These are phyloP conservation scores for Chenopodium suecicum DNA, from an alignment of 148 eudicot species.

Conservation along the genomic window DNA sequence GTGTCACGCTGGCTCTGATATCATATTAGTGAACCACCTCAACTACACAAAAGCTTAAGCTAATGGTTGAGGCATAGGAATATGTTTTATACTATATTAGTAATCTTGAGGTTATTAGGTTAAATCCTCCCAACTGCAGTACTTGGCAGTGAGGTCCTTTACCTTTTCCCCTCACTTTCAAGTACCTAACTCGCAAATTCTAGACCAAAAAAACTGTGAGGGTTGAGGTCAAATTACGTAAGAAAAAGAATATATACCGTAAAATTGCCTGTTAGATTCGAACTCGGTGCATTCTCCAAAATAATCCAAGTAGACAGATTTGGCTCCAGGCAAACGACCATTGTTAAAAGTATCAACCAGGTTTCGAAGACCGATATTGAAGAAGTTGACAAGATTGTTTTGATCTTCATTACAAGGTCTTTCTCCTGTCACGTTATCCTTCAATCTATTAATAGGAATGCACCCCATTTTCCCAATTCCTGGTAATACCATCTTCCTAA, in stretches of 20 bases:
- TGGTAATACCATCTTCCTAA: conserved; percentile 62
- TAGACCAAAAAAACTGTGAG: no score
- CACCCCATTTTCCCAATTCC: conserved; percentile 78
- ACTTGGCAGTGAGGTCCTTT: no score
- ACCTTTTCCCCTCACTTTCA: no score
- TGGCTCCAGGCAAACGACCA: conserved; percentile 55
- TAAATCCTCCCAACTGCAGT: no score
- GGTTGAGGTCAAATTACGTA: no score
- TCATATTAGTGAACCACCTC: no score
- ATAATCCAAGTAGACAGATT: conserved; percentile 62
- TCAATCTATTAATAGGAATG: conserved; percentile 63
- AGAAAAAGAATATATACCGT: conserved; percentile 37
- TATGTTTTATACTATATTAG: no score
- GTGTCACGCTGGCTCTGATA: no score
- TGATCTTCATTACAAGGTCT: conserved; percentile 59
- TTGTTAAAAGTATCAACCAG: conserved; percentile 62
- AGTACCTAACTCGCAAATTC: no score
- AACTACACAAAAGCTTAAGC: no score
- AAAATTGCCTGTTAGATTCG: conserved; percentile 35
- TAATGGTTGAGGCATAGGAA: no score
- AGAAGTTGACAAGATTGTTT: conserved; percentile 45
- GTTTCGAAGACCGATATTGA: conserved; percentile 54
- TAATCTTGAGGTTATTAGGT: no score
- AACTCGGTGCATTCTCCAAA: conserved; percentile 41
- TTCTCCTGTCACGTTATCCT: conserved; percentile 34